A percentile compares a stretch with the other conserved stretches of the same genome.
These are phyloP conservation scores for Zygosaccharomyces sapae DNA, from an alignment of 1,139 yeast genomes.

Conservation along the genomic window DNA sequence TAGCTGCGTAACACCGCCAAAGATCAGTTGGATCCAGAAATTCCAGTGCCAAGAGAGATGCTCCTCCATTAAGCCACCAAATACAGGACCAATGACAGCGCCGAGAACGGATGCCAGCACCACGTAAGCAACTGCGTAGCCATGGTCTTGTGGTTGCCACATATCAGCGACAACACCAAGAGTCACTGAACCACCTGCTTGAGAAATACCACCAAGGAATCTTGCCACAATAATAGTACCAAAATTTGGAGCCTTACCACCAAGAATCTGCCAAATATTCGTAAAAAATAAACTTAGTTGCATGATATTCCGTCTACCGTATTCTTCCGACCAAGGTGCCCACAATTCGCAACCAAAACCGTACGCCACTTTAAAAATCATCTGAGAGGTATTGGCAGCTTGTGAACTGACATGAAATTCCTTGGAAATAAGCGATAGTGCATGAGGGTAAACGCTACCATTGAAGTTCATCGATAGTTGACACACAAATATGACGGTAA, in stretches of 20 bases:
- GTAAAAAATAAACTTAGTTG: conserved; percentile 7
- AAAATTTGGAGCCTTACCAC: conserved; percentile 9
- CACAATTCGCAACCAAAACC: conserved; percentile 10
- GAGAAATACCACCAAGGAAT: conserved; percentile 8
- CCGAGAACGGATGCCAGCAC: conserved; percentile 9
- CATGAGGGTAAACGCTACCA: conserved; percentile 9
- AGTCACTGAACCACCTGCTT: conserved; percentile 10
- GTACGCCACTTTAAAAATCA: conserved; percentile 8
- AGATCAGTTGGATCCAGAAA: conserved; percentile 9
- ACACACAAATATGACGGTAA: conserved; percentile 5
- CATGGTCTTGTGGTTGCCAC: conserved; percentile 9
- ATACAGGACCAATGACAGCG: conserved; percentile 8
- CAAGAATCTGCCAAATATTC: conserved; percentile 8
- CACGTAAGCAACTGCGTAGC: conserved; percentile 8
- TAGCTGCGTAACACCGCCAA: conserved; percentile 8
- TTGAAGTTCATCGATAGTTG: conserved; percentile 10
- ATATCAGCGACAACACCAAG: conserved; percentile 8
- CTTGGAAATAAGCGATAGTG: conserved; percentile 6
- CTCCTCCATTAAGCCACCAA: conserved; percentile 9
- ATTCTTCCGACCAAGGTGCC: conserved; percentile 10
- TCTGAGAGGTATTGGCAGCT: conserved; percentile 8
- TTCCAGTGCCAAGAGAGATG: conserved; percentile 11
- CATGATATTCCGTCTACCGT: conserved; percentile 8
- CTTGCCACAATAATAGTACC: conserved; percentile 9
- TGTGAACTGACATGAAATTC: conserved; percentile 7